Conservation (phyloP, 768 basidiomycete species). For the Vararia minispora region DNA sequence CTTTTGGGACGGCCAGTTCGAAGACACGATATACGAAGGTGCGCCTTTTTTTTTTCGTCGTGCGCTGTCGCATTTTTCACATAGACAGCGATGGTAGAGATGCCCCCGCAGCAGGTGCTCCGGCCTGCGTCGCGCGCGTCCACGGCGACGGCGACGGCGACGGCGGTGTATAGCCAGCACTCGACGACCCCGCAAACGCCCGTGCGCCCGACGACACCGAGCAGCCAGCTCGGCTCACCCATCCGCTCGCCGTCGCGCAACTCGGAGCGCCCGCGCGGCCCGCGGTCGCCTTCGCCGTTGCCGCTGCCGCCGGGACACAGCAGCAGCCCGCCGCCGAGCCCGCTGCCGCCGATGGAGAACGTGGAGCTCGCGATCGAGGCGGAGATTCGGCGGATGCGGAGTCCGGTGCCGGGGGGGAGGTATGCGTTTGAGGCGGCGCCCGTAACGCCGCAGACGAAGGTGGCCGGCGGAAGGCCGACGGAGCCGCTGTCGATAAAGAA, state of each 20-base stretch:
- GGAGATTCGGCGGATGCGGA: no score
- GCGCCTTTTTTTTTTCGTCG: slow-evolving; percentile 13
- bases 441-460: slow-evolving; percentile 6
- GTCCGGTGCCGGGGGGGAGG: no score
- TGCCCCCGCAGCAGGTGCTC: slow-evolving; percentile 40
- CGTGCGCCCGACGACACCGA: slow-evolving; percentile 29
- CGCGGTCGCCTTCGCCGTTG: slow-evolving; percentile 64
- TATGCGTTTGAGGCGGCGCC: slow-evolving; percentile 15
- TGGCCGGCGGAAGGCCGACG: no score
- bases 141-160: slow-evolving; percentile 14
- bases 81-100: no score
- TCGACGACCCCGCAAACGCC: slow-evolving; percentile 33
- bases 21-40: slow-evolving; percentile 78
- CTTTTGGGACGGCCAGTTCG: slow-evolving; percentile 36
- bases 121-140: slow-evolving; percentile 48
- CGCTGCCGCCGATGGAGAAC: slow-evolving; percentile 33
- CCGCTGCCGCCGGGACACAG: slow-evolving; percentile 38
- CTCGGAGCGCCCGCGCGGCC: slow-evolving; percentile 58
- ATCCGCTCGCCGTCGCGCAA: slow-evolving; percentile 36
- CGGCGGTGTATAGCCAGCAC: slow-evolving; percentile 26
- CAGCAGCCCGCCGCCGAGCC: no score
- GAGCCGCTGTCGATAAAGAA: slow-evolving; percentile 83
- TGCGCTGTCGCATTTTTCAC: no score
- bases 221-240: slow-evolving; percentile 25
- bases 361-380: slow-evolving; percentile 34